These are phyloP conservation scores for Borovskyia barvae DNA, from an alignment of 208 protist species.

Conservation along the genomic window DNA sequence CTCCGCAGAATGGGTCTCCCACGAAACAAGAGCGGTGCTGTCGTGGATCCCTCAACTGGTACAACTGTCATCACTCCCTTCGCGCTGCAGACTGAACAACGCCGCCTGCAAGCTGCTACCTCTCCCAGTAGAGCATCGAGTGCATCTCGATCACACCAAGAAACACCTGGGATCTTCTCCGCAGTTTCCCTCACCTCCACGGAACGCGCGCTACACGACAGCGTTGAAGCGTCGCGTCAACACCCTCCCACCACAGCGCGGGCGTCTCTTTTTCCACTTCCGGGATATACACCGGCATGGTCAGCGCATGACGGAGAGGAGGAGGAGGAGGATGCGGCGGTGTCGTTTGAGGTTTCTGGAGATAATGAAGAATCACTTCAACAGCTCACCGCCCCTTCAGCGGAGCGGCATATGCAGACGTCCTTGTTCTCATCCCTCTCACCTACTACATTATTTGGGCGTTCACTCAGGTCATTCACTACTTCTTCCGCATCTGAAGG, in stretches of 20 bases:
- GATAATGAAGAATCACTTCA: no score
- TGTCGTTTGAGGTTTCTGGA: conserved; percentile 8
- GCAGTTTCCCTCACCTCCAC: conserved; percentile 3
- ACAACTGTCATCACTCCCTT: conserved; percentile 15
- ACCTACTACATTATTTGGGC: conserved; percentile 12
- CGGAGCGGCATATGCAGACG: not conserved
- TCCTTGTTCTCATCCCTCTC: conserved; percentile 24
- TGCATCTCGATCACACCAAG: no score
- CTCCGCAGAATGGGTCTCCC: conserved; percentile 35
- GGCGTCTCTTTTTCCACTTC: conserved; percentile 11
- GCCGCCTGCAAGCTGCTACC: not conserved
- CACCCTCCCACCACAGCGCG: not conserved
- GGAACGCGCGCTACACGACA: conserved; percentile 18
- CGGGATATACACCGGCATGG: conserved; percentile 3
- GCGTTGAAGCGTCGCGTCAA: not conserved
- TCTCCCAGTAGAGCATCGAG: no score
- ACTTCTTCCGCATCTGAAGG: not conserved
- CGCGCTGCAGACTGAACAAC: conserved; percentile 15
- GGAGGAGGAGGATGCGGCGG: not conserved
- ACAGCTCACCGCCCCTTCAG: no score
- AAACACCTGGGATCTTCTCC: not conserved
- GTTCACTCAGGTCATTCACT: not conserved
- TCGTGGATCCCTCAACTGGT: not conserved
- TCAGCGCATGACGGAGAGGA: not conserved
- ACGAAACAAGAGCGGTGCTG: not conserved